A percentile compares a stretch with the other conserved stretches of the same genome.
These are phyloP conservation scores for Agaricus sinodeliciosus DNA, from an alignment of 768 basidiomycete genomes.

Conservation along the genomic window DNA sequence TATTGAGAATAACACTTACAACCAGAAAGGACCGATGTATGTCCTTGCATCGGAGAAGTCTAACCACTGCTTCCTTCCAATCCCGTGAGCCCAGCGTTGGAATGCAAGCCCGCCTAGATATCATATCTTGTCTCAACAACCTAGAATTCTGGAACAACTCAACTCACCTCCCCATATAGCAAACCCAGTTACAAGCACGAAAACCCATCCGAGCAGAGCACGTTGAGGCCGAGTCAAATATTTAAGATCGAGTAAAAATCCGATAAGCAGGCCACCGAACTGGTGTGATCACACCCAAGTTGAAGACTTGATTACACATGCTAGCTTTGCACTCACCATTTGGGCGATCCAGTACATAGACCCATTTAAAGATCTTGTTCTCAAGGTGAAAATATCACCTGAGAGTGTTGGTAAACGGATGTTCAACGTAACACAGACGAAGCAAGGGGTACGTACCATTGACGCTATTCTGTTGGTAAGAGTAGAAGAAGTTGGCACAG, in stretches of 20 bases:
- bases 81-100: slow-evolving; percentile 20
- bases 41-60: slow-evolving; percentile 17
- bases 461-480: slow-evolving; percentile 23
- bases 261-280: slow-evolving; percentile 21
- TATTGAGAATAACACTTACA: slow-evolving; percentile 12
- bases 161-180: slow-evolving; percentile 21
- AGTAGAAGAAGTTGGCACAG: slow-evolving; percentile 26
- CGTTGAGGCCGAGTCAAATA: slow-evolving; percentile 22
- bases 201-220: slow-evolving; percentile 19
- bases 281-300: background rate
- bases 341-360: slow-evolving; percentile 26
- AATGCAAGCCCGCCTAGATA: slow-evolving; percentile 20
- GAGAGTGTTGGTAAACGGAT: background rate
- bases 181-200: slow-evolving; percentile 20
- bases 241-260: slow-evolving; percentile 21
- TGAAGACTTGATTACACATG: background rate
- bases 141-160: background rate
- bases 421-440: background rate
- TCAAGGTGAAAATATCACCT: slow-evolving; percentile 21
- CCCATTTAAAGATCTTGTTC: slow-evolving; percentile 22
- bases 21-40: slow-evolving; percentile 23
- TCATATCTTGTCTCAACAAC: background rate
- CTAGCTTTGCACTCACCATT: slow-evolving; percentile 15
- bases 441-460: slow-evolving; percentile 14
- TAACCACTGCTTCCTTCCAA: slow-evolving; percentile 20